phyloP scores from a whole-genome alignment of 164 flowering plant species.

The Litsea cubeba region DNA sequence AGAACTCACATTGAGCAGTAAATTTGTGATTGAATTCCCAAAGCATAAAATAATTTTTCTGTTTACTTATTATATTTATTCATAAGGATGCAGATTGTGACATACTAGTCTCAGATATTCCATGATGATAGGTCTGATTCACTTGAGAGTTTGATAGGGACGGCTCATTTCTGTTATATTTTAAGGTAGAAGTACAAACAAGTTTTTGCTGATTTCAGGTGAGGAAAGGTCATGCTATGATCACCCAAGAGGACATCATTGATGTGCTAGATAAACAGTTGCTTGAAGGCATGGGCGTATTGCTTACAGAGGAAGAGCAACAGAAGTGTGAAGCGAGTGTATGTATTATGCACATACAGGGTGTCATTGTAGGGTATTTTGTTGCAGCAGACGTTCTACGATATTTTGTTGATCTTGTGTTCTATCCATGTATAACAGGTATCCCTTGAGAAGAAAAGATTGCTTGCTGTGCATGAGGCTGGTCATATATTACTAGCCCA shows the following conservation, averaged over 20 bases:
- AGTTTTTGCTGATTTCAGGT: constrained; percentile 43
- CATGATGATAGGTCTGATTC: not conserved
- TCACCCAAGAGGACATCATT: constrained; percentile 77
- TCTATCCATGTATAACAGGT: constrained; percentile 41
- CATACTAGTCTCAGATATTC: not conserved
- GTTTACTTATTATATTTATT: no score
- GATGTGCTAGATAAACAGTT: constrained; percentile 94
- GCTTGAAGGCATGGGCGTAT: constrained; percentile 98
- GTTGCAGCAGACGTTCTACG: not conserved
- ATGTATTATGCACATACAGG: constrained; percentile 21
- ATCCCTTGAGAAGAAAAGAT: constrained; percentile 71
- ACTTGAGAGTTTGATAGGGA: constrained; percentile 3
- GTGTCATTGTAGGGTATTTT: constrained; percentile 3
- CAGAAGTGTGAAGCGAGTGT: constrained; percentile 85
- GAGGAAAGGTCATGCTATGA: constrained; percentile 78
- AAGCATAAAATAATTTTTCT: no score
- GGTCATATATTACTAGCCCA: constrained; percentile 95
- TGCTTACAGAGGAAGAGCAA: constrained; percentile 97
- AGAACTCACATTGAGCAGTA: no score
- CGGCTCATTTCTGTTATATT: not conserved
- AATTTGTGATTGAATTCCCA: no score
- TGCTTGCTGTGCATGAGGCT: constrained; percentile 97
- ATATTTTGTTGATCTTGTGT: constrained; percentile 1
- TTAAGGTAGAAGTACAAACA: no score
- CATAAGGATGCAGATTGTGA: not conserved